Percentiles rank a stretch among this genome's conserved stretches.
These are phyloP conservation scores for Tetrapisispora iriomotensis DNA, from an alignment of 805 yeast species.

Conservation along the genomic window DNA sequence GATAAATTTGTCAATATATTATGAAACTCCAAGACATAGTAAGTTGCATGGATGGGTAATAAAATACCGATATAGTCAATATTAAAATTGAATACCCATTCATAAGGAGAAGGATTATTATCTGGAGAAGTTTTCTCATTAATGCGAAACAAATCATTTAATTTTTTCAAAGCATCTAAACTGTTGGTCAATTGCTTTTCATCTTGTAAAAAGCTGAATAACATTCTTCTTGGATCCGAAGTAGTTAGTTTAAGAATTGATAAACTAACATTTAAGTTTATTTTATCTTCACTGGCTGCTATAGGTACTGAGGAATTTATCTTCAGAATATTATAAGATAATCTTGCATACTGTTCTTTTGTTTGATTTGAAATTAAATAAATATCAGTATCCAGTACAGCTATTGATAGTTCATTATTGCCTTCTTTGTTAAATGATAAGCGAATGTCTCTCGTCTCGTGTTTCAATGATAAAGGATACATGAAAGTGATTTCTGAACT, in stretches of 20 bases:
- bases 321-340: slow-evolving; percentile 19
- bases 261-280: slow-evolving; percentile 8
- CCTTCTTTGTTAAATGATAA: slow-evolving; percentile 12
- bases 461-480: slow-evolving; percentile 17
- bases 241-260: slow-evolving; percentile 20
- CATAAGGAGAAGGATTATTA: not conserved
- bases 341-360: slow-evolving; percentile 20
- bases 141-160: slow-evolving; percentile 6
- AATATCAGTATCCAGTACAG: slow-evolving; percentile 19
- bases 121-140: not conserved
- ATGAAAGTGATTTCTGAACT: slow-evolving; percentile 20
- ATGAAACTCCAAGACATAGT: slow-evolving; percentile 23
- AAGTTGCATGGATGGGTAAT: slow-evolving; percentile 21
- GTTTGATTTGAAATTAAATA: slow-evolving; percentile 20
- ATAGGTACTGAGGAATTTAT: slow-evolving; percentile 3
- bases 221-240: slow-evolving; percentile 22
- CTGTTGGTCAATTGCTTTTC: slow-evolving; percentile 18
- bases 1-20: slow-evolving; percentile 12
- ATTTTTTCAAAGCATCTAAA: slow-evolving; percentile 7
- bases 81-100: slow-evolving; percentile 17
- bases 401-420: slow-evolving; percentile 10
- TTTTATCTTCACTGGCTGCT: not conserved
- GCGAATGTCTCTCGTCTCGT: slow-evolving; percentile 17
- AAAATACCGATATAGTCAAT: slow-evolving; percentile 23
- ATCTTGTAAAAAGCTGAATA: slow-evolving; percentile 20